Base-by-base conservation (phyloP, 2,329 filamentous ascomycete genomes). In the Ramularia endophylla region DNA sequence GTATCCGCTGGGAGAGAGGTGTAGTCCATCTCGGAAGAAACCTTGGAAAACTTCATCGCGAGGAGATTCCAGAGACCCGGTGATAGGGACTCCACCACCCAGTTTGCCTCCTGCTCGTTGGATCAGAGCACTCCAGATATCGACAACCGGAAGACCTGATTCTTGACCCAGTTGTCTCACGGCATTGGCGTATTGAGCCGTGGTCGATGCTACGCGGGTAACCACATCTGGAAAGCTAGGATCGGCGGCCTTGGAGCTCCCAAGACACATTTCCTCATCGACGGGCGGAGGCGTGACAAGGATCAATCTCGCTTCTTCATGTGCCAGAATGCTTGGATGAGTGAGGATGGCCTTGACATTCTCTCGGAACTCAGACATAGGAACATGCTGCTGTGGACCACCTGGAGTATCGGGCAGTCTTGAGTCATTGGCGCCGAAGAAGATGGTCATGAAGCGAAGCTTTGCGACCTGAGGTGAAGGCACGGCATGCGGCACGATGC, bases 371-470 rank as follows among this genome's bases (percentile, higher is more conserved):
- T 79, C 67, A 1, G 81, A 74, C n/a, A 95, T 64, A 1, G 86
- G 78, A 6, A 97, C 77, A 61, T 90, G 80, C 64, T 97, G 92
- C n/a, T 58, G 47, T 8, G 71, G 70, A 9, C 53, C 51, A 37
- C 78, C 80, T 3, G 71, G 71, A 4, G 74, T 70, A 27, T 76
- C 68, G 3, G 79, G 75, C 3, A 94, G 63, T 40, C 81, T 81
- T 3, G 90, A 83, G 64, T 97, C 92, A 60, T 98, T 97, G 53
- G 92, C 87, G 13, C 92, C 92, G 46, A 95, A 81, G 62, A 85
- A 83, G 50, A 90, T 64, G 13, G 53, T 50, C 31, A 61, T 42
- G 55, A 85, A 83, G 43, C 79, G 76, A 43, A 89, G 73, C 57
- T 73, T 75, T 19, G 73, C 75, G 17, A 72, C 64, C 1, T 74